Percentiles rank a stretch among this genome's conserved stretches.
These are phyloP conservation scores for Suillus subaureus DNA, from an alignment of 768 basidiomycete species.

Conservation along the genomic window DNA sequence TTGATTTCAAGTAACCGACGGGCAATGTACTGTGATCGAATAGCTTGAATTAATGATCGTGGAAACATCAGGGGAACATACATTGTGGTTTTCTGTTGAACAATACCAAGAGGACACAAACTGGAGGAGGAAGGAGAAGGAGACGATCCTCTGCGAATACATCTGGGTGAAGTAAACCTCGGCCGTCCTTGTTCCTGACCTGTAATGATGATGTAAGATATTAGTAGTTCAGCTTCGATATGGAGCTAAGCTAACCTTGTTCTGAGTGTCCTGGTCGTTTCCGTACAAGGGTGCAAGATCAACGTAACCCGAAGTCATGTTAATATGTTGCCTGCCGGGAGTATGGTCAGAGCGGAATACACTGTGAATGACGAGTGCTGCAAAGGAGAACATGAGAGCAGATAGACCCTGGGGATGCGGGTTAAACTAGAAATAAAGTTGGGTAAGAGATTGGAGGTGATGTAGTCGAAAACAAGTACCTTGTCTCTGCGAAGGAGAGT, in stretches of 20 bases:
- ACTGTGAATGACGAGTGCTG: conserved; percentile 82
- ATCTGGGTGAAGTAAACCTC: conserved; percentile 69
- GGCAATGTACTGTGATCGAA: conserved; percentile 66
- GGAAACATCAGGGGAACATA: conserved; percentile 35
- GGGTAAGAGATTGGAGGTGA: conserved; percentile 6
- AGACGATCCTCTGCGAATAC: conserved; percentile 80
- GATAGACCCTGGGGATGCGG: conserved; percentile 81
- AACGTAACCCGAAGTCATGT: conserved; percentile 86
- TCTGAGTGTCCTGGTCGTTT: conserved; percentile 59
- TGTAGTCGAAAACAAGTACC: conserved; percentile 34
- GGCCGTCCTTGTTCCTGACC: conserved; percentile 53
- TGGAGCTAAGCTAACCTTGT: conserved; percentile 52
- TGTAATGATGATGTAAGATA: conserved; percentile 8
- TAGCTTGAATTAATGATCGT: background rate
- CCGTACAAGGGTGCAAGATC: conserved; percentile 87
- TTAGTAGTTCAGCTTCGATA: background rate
- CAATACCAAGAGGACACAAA: conserved; percentile 75
- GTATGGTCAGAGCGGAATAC: conserved; percentile 82
- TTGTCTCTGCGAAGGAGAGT: conserved; percentile 72
- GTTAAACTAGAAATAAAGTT: conserved; percentile 52
- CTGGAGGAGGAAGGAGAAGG: conserved; percentile 76
- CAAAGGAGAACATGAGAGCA: conserved; percentile 79
- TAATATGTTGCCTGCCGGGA: conserved; percentile 54
- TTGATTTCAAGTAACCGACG: conserved; percentile 78
- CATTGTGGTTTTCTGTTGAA: conserved; percentile 91